phyloP scores from a whole-genome alignment of 2,329 filamentous ascomycete genomes.

The Periglandula ipomoeae region DNA sequence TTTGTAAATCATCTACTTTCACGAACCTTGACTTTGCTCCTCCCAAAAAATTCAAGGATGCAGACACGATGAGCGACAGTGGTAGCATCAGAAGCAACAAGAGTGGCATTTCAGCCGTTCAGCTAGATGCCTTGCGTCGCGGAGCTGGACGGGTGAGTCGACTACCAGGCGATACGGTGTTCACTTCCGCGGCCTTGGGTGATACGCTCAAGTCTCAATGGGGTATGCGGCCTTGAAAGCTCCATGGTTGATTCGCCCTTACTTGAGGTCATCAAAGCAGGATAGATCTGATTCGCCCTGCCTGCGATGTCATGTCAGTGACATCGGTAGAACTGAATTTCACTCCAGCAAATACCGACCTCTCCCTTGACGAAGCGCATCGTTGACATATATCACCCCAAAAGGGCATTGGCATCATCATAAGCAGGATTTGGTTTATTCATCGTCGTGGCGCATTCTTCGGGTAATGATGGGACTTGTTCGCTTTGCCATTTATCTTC shows the following conservation, averaged over 20 bases:
- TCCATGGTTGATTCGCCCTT: neutral
- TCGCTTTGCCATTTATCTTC: slow-evolving; percentile 9
- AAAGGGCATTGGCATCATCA: slow-evolving; percentile 1
- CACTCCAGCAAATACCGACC: neutral
- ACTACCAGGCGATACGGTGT: slow-evolving; percentile 72
- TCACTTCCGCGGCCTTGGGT: slow-evolving; percentile 60
- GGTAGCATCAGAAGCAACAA: slow-evolving; percentile 58
- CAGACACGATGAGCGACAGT: slow-evolving; percentile 52
- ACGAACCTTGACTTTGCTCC: slow-evolving; percentile 75
- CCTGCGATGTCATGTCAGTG: neutral
- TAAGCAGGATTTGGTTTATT: slow-evolving; percentile 9
- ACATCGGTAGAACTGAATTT: neutral
- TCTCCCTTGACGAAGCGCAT: neutral
- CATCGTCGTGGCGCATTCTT: slow-evolving; percentile 10
- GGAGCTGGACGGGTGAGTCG: slow-evolving; percentile 83
- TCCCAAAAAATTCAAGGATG: slow-evolving; percentile 61
- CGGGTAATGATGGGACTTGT: slow-evolving; percentile 7
- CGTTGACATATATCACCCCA: neutral
- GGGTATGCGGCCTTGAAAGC: slow-evolving; percentile 38
- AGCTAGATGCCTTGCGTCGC: slow-evolving; percentile 63
- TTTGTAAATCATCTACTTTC: slow-evolving; percentile 71
- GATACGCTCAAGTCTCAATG: slow-evolving; percentile 52
- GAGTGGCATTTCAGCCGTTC: slow-evolving; percentile 63
- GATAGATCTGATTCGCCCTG: neutral
- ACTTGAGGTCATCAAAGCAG: neutral